Percentiles rank a stretch among this genome's conserved stretches.
Evolutionary conservation across 805 yeast species (phyloP).

Genomic region (Starmerella kuoi): DNA sequence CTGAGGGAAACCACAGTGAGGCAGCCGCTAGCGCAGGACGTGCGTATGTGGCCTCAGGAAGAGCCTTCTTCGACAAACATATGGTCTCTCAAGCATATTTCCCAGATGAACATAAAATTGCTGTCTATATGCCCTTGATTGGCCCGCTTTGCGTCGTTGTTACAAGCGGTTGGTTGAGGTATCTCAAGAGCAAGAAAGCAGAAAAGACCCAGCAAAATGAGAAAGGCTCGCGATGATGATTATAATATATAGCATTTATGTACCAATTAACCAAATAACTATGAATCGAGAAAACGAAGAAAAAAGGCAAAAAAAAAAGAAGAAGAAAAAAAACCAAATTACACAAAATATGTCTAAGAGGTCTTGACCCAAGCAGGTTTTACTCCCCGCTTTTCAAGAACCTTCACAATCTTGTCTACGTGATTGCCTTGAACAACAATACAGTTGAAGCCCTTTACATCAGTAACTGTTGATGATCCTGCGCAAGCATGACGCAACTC

Average conservation of each 20-base stretch:
- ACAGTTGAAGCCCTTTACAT: slow-evolving; percentile 48
- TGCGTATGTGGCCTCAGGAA: slow-evolving; percentile 51
- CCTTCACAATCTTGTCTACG: slow-evolving; percentile 38
- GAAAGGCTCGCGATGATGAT: not conserved
- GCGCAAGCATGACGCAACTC: slow-evolving; percentile 71
- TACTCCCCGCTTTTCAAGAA: slow-evolving; percentile 35
- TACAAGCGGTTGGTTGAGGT: slow-evolving; percentile 25
- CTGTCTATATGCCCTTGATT: slow-evolving; percentile 78
- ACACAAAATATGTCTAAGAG: slow-evolving; percentile 24
- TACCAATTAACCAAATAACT: too few relatives aligned
- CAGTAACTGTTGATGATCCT: slow-evolving; percentile 57
- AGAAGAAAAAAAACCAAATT: too few relatives aligned
- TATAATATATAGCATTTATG: too few relatives aligned
- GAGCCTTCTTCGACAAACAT: slow-evolving; percentile 83
- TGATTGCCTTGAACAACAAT: slow-evolving; percentile 91
- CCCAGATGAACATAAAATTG: slow-evolving; percentile 91
- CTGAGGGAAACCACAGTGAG: slow-evolving; percentile 29
- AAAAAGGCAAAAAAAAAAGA: not conserved
- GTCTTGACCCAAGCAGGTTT: slow-evolving; percentile 52
- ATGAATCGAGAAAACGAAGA: not conserved
- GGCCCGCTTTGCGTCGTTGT: slow-evolving; percentile 73
- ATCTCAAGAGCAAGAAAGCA: slow-evolving; percentile 6
- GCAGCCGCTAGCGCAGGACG: slow-evolving; percentile 35
- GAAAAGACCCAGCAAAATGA: not conserved
- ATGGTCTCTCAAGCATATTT: slow-evolving; percentile 92